Conservation (phyloP, 2,329 filamentous ascomycete genomes). For the Pezicula rhizophila region DNA sequence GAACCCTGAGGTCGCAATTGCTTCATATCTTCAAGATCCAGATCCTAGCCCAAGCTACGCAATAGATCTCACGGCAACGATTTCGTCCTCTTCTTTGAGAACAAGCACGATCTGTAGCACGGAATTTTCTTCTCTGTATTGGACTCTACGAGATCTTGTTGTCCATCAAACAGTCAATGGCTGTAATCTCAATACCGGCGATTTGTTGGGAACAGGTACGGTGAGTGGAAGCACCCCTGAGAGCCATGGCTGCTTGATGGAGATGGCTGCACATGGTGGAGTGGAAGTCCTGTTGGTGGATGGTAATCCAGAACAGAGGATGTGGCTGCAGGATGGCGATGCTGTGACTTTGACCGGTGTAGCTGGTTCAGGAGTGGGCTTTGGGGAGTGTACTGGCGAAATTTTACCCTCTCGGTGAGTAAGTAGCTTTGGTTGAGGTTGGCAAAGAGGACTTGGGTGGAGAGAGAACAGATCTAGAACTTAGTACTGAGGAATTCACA, state of each 20-base stretch:
- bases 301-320: conserved; percentile 24
- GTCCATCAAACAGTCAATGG: conserved; percentile 33
- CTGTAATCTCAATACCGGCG: conserved; percentile 32
- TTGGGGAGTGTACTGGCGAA: conserved; percentile 19
- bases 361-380: conserved; percentile 18
- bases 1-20: conserved; percentile 9
- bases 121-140: conserved; percentile 25
- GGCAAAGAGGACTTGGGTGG: too few relatives aligned
- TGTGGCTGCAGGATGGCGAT: conserved; percentile 36
- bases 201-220: conserved; percentile 37
- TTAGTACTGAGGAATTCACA: too few relatives aligned
- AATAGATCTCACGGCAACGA: conserved; percentile 16
- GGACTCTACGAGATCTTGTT: conserved; percentile 32
- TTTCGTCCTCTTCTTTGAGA: conserved; percentile 7
- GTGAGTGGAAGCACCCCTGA: conserved; percentile 30
- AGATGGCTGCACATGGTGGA: conserved; percentile 32
- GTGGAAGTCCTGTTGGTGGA: conserved; percentile 23
- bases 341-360: conserved; percentile 13
- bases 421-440: too few relatives aligned
- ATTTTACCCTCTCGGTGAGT: too few relatives aligned
- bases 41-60: conserved; percentile 29
- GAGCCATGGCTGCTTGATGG: conserved; percentile 35
- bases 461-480: too few relatives aligned
- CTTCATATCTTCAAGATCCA: conserved; percentile 28
- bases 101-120: background rate